Conservation (phyloP, 345 rosid genomes). For the Leavenworthia alabamica region DNA sequence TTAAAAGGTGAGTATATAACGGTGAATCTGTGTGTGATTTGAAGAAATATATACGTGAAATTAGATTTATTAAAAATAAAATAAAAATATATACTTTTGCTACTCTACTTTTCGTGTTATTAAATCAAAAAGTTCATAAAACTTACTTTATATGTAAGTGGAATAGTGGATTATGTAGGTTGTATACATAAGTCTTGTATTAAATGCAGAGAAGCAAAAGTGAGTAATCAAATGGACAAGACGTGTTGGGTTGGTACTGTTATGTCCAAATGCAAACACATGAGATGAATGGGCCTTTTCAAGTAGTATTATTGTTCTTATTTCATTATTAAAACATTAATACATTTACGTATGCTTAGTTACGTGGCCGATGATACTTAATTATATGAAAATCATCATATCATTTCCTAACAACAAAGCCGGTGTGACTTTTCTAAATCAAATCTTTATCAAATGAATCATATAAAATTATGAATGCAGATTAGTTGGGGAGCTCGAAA, state of each 20-base stretch:
- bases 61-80: background rate
- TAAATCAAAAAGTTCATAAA: background rate
- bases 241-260: background rate
- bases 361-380: background rate
- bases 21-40: background rate
- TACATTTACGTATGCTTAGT: background rate
- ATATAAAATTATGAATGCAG: background rate
- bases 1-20: background rate
- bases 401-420: slow-evolving; percentile 6
- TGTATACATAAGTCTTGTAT: background rate
- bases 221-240: background rate
- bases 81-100: background rate
- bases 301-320: background rate
- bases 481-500: slow-evolving; percentile 24
- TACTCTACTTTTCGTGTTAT: background rate
- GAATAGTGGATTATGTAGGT: background rate
- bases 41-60: background rate
- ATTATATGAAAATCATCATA: background rate
- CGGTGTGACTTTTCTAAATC: background rate
- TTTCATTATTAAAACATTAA: too few species aligned
- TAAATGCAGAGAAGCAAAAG: slow-evolving; percentile 1
- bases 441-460: slow-evolving; percentile 5
- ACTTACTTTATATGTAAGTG: background rate
- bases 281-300: slow-evolving; percentile 11
- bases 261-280: background rate